Evolutionary conservation across 2,329 filamentous ascomycete species (phyloP), one percentile per base, ranked within the genome.

Genomic region (Pestalotiopsis sp.): DNA sequence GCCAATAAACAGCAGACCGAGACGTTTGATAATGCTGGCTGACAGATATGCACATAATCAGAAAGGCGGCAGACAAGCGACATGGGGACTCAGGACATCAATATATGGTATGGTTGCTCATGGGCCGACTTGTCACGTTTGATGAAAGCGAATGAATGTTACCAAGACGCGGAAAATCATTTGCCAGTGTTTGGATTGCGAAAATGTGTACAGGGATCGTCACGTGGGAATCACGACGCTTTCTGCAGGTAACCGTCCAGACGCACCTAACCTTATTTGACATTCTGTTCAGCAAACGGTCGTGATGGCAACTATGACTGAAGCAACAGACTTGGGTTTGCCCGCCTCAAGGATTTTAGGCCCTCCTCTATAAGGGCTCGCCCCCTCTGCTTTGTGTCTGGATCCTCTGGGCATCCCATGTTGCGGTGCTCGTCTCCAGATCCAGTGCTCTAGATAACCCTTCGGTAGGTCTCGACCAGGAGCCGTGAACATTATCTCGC

Each of bases 151-250:
- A 62, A 38, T 62, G 59, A 62, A 38, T 62, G 27, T 66, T 17
- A 38, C 38, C 52, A 56, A 61, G 52, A 61, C 56, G 58, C 11
- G 36, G 31, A 14, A 25, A 17, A 31, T 58, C 72, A 68, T 52
- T 52, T 23, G 69, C 70, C 68, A 71, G 66, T 66, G 65, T 67
- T 66, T 73, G 70, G 68, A 62, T 68, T 68, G 70, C 52, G 68
- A 56, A 36, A 73, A 56, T 63, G 69, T 71, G 69, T 68, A 73
- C 70, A 72, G 72, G 70, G 74, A 75, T 79, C 78, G 75, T 80
- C 78, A 81, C 80, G 79, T 81, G 79, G 79, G 74, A 79, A 77
- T 76, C 78, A 76, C 75, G 75, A 74, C 72, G 77, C 73, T 74
- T 70, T 70, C 75, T 80, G 80, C 79, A 76, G 73, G 78, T 79